Evolutionary conservation across 176 grass and related monocot genomes (phyloP), one percentile per base, ranked within the genome.

Genomic region (Zizania latifolia): DNA sequence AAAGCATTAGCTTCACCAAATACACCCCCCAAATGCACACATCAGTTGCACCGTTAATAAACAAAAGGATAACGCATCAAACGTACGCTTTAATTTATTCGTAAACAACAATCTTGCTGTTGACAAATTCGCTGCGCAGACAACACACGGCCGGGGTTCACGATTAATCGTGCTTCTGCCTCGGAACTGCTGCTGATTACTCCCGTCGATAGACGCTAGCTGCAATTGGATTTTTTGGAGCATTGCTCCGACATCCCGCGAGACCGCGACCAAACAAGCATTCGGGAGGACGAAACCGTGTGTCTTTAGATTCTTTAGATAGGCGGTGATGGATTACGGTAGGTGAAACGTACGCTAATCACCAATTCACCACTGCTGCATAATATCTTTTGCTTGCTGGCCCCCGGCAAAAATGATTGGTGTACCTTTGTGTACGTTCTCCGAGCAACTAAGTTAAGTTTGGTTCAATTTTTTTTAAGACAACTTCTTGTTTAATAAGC

Each of bases 1-100:
- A 29, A 75, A 75, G 56, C 19, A 16, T 19, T 38, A 4, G 33
- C 26, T 29, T 70, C 54, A 84, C 74, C 82, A 34, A 75, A 74
- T 55, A 16, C 54, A 0, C 19, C 60, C 16, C 2, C 0, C 14
- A 1, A 34, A 10, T n/a, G 48, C 48, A 53, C 48, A 22, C 48
- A 53, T 53, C 22, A 53, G 48, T 51, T 10, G 31, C 36, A 6
- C 77, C 66, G n/a, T 57, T 57, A 61, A 71, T 39, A 64, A 69
- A 59, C 51, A 34, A 29, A 29, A 38, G 1, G 0, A n/a, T 12
- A 38, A 10, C 36, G 17, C 19, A 23, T 66, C 19, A 19, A 34
- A 34, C 1, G 28, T 28, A n/a, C n/a, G n/a, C n/a, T n/a, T n/a
- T n/a, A n/a, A n/a, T 43, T 59, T 7, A 43, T 10, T 35, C n/a